Base-by-base conservation (phyloP, 495 filamentous ascomycete genomes). In the Podospora sp. region DNA sequence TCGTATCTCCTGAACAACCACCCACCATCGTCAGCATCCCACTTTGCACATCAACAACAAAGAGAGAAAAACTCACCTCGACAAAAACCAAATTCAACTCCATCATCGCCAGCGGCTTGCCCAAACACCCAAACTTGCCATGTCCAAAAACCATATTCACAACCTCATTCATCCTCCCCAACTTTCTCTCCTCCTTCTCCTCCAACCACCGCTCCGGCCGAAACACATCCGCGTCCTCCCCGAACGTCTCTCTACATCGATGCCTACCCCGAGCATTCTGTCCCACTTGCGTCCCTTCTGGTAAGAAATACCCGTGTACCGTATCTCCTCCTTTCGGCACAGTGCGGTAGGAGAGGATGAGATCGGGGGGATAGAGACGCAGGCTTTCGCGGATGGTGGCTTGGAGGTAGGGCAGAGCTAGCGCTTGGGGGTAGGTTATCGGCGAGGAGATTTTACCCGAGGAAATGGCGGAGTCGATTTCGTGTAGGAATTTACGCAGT, bases 221-320 rank as follows among this genome's bases (percentile, higher is more conserved):
- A 65, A 84, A 87, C 5, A 67, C 24, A 53, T 82, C 70, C 6
- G 75, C 75, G 57, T 86, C 80, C 1, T 72, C 64, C 22, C 75
- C 78, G 68, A 67, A 79, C 36, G 74, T 68, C 22, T 74, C 68
- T 58, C 63, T 71, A 0, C 75, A 65, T 2, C 73, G 70, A 6
- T 73, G 36, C 2, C 78, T 69, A 2, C 70, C 69, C 26, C 58
- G 65, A 16, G 72, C 75, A 65, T 86, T 87, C 51, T 83, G 79
- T 3, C 81, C 84, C n/a, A 89, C 76, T 22, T 78, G 73, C 0
- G 84, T 87, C 6, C 87, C 87, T n/a, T 79, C 80, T 1, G 88
- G 88, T 0, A 84, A 79, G 56, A 79, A 82, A 25, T 80, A 75
- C 5, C 85, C 86, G 40, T 85, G 51, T 22, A 84, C 67, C 1